These are phyloP conservation scores for Thoreauomyces humboldtii DNA, from an alignment of 192 early-diverging fungal genomes.

Conservation along the genomic window DNA sequence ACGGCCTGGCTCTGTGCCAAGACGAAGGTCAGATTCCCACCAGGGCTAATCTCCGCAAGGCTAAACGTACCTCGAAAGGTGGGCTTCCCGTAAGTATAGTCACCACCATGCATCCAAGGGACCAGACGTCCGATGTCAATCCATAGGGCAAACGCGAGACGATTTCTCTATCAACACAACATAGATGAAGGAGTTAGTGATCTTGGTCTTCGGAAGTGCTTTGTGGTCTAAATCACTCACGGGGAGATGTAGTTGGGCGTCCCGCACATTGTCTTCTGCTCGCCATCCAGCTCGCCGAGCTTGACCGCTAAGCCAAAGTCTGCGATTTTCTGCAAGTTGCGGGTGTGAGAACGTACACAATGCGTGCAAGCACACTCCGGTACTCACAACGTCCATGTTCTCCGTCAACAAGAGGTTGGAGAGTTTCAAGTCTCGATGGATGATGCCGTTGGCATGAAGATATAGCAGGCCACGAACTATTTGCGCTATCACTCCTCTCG, in stretches of 20 bases:
- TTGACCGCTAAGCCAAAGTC: conserved; percentile 76
- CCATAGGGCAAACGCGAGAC: conserved; percentile 70
- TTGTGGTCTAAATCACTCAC: conserved; percentile 42
- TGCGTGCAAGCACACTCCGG: too few species aligned
- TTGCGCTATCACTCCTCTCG: conserved; percentile 52
- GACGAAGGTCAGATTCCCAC: not conserved
- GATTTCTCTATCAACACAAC: conserved; percentile 56
- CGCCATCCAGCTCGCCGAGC: conserved; percentile 40
- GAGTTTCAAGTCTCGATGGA: conserved; percentile 77
- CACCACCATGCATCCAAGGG: conserved; percentile 72
- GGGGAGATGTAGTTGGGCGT: conserved; percentile 80
- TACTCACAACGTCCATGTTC: conserved; percentile 46
- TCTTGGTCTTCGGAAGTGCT: too few species aligned
- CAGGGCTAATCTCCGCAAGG: not conserved
- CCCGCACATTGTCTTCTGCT: conserved; percentile 75
- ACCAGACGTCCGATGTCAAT: conserved; percentile 72
- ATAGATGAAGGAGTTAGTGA: too few species aligned
- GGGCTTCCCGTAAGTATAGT: conserved; percentile 70
- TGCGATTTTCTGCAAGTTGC: conserved; percentile 57
- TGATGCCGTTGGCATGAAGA: conserved; percentile 61
- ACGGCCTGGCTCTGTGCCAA: conserved; percentile 41
- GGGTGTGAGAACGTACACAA: too few species aligned
- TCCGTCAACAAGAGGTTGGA: conserved; percentile 67
- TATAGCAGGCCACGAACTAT: conserved; percentile 59
- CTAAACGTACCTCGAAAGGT: conserved; percentile 57